Conservation (phyloP, 768 basidiomycete genomes). For the Leccinum olivaceopallidum region DNA sequence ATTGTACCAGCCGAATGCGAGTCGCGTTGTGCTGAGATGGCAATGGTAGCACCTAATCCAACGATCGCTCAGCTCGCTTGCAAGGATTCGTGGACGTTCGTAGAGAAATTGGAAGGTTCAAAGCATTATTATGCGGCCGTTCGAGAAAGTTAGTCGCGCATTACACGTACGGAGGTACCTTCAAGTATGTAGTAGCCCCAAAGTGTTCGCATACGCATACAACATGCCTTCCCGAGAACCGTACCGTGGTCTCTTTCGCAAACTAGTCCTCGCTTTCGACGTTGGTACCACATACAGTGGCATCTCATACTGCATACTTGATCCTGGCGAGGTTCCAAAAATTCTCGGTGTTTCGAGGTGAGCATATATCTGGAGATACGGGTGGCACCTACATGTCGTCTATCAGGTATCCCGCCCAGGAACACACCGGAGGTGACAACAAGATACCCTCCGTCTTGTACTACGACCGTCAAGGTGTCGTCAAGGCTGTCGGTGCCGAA, state of each 20-base stretch:
- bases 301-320: slow-evolving; percentile 37
- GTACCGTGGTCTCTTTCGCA: slow-evolving; percentile 40
- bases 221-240: slow-evolving; percentile 31
- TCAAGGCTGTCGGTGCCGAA: slow-evolving; percentile 47
- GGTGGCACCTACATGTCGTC: not conserved
- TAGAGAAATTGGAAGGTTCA: too few relatives aligned
- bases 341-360: slow-evolving; percentile 31
- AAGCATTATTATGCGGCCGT: too few relatives aligned
- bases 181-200: too few relatives aligned
- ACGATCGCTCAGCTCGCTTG: too few relatives aligned
- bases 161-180: too few relatives aligned
- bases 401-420: slow-evolving; percentile 48
- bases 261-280: slow-evolving; percentile 41
- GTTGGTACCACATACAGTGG: slow-evolving; percentile 31
- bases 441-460: slow-evolving; percentile 52
- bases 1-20: too few relatives aligned
- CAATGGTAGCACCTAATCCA: too few relatives aligned
- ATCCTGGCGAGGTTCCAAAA: slow-evolving; percentile 35
- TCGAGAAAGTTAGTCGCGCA: too few relatives aligned
- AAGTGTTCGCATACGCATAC: not conserved
- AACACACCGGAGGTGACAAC: slow-evolving; percentile 43
- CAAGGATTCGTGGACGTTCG: too few relatives aligned
- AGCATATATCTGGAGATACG: not conserved
- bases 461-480: slow-evolving; percentile 42
- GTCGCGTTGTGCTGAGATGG: too few relatives aligned